Evolutionary conservation across 768 basidiomycete species (phyloP).

Genomic region (Phaeotremella skinneri): DNA sequence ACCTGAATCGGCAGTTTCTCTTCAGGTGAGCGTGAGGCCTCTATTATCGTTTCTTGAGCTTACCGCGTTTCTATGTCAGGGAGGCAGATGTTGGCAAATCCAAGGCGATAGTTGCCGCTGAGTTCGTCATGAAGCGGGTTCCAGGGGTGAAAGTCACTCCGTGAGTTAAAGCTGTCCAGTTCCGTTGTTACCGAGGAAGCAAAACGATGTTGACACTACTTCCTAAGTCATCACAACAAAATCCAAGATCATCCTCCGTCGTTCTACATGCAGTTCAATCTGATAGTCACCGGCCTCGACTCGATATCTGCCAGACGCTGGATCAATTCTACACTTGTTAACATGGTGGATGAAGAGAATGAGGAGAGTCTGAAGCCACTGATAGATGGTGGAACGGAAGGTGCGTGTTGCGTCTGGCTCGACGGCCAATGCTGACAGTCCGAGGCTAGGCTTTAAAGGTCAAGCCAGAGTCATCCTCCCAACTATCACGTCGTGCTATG

Average conservation of each 20-base stretch:
- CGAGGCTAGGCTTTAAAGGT: conserved; percentile 82
- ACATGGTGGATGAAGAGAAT: conserved; percentile 87
- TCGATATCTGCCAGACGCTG: conserved; percentile 95
- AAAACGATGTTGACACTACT: not conserved
- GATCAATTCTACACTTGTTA: conserved; percentile 97
- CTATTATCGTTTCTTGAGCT: not conserved
- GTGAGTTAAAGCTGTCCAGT: conserved; percentile 57
- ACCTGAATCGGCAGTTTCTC: conserved; percentile 95
- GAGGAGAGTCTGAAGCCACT: conserved; percentile 92
- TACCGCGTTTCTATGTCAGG: conserved; percentile 27
- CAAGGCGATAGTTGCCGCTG: conserved; percentile 90
- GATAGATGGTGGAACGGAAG: conserved; percentile 98
- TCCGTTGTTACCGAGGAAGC: not conserved
- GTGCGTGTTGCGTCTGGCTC: conserved; percentile 52
- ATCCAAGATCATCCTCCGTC: conserved; percentile 96
- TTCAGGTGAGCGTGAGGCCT: conserved; percentile 65
- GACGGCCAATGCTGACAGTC: conserved; percentile 1
- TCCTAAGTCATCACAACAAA: conserved; percentile 81
- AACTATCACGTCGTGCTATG: conserved; percentile 92
- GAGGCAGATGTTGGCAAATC: conserved; percentile 79
- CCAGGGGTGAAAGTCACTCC: conserved; percentile 95
- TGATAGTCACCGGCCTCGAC: conserved; percentile 95
- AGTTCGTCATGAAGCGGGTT: conserved; percentile 94
- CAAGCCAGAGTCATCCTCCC: conserved; percentile 97
- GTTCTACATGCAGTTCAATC: conserved; percentile 94